Conservation (phyloP, 768 basidiomycete genomes). For the Trichaptum fuscoviolaceum region DNA sequence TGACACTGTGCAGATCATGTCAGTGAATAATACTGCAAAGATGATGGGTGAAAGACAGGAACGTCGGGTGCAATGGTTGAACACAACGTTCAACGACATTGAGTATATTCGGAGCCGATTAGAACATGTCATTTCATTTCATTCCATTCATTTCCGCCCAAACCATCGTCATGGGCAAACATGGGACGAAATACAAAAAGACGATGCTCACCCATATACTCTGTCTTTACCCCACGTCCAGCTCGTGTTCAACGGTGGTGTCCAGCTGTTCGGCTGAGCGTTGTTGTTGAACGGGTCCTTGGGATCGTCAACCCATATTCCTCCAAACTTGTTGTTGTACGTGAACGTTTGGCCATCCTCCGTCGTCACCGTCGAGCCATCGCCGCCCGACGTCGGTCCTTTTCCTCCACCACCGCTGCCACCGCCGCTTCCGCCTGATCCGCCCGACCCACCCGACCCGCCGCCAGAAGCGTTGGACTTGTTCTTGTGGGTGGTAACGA, state of each 20-base stretch:
- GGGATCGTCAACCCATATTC: conserved; percentile 64
- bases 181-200: conserved; percentile 5
- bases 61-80: not conserved
- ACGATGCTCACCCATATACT: conserved; percentile 46
- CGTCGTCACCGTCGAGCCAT: conserved; percentile 60
- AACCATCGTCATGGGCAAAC: not conserved
- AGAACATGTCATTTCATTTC: not conserved
- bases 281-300: conserved; percentile 70
- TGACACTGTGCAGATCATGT: conserved; percentile 36
- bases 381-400: conserved; percentile 53
- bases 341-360: conserved; percentile 69
- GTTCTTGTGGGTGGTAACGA: conserved; percentile 21
- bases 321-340: conserved; percentile 75
- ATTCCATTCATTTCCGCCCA: conserved; percentile 10
- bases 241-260: conserved; percentile 67
- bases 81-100: conserved; percentile 6
- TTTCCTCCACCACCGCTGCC: conserved; percentile 27
- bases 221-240: conserved; percentile 68
- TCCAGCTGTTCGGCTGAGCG: conserved; percentile 74
- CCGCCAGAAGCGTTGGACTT: conserved; percentile 7
- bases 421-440: conserved; percentile 1
- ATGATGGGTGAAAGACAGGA: not conserved
- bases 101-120: not conserved
- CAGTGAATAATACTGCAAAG: not conserved
- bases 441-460: conserved; percentile 10